These are phyloP conservation scores for Cornus florida DNA, from an alignment of 148 eudicot genomes.

Conservation along the genomic window DNA sequence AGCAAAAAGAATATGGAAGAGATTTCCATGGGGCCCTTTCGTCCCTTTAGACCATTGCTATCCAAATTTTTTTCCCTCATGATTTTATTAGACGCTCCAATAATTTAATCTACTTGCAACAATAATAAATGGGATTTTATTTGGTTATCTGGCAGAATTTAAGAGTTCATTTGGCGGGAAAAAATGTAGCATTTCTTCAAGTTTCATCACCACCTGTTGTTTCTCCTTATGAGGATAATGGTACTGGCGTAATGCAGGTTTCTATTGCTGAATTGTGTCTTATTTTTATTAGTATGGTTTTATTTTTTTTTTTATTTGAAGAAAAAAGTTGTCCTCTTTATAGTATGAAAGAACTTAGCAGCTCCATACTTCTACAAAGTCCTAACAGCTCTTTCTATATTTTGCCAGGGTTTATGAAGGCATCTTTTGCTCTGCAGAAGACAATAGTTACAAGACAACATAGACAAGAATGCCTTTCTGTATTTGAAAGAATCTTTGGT, in stretches of 20 bases:
- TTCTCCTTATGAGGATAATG: constrained; percentile 48
- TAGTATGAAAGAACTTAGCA: background rate
- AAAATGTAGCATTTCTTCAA: constrained; percentile 44
- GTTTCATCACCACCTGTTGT: constrained; percentile 81
- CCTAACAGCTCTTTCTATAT: constrained; percentile 12
- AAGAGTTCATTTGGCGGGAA: constrained; percentile 43
- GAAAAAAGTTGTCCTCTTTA: background rate
- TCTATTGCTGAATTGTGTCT: background rate
- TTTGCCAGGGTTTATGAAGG: constrained; percentile 34
- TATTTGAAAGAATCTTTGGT: constrained; percentile 68
- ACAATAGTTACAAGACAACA: constrained; percentile 48
- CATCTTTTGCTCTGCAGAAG: constrained; percentile 55
- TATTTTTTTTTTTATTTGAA: background rate
- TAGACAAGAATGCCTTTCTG: constrained; percentile 56
- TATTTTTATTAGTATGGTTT: background rate
- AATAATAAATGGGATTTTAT: background rate
- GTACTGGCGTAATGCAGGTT: constrained; percentile 45
- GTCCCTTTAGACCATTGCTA: too few species aligned
- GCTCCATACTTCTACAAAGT: background rate
- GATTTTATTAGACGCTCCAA: background rate
- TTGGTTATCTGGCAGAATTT: constrained; percentile 48
- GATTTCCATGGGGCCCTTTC: background rate
- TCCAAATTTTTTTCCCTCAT: too few species aligned
- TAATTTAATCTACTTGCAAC: background rate
- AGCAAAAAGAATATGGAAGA: background rate